phyloP scores from a whole-genome alignment of 1,284 basidiomycete species.

The Pseudozyma sp. region DNA sequence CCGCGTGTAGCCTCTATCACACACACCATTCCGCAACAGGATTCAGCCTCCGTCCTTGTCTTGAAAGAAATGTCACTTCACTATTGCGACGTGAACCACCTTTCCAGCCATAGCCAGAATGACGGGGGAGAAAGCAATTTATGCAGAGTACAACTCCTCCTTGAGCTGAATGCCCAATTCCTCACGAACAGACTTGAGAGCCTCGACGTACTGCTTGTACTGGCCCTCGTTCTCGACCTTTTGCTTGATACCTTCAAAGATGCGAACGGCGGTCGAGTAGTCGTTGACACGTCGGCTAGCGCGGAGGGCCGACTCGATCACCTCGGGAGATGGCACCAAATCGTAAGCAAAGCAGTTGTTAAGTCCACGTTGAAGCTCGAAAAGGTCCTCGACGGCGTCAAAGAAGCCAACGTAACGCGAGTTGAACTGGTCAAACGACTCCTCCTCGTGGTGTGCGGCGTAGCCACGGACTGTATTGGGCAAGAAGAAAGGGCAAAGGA shows the following conservation, averaged over 20 bases:
- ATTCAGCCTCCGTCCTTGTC: no score
- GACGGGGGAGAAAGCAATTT: slow-evolving; percentile 2
- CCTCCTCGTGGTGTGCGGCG: slow-evolving; percentile 74
- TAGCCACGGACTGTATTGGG: slow-evolving; percentile 46
- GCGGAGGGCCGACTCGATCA: slow-evolving; percentile 89
- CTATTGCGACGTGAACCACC: no score
- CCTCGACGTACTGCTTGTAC: slow-evolving; percentile 68
- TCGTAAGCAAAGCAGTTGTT: slow-evolving; percentile 99
- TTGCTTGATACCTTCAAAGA: slow-evolving; percentile 76
- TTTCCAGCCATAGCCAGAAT: no score
- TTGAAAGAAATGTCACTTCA: no score
- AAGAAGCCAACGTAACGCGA: slow-evolving; percentile 94
- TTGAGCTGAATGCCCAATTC: slow-evolving; percentile 65
- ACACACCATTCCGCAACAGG: no score
- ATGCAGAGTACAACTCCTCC: slow-evolving; percentile 64
- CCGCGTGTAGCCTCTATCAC: no score
- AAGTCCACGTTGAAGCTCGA: slow-evolving; percentile 85
- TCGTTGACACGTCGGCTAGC: slow-evolving; percentile 93
- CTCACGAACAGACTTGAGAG: slow-evolving; percentile 62
- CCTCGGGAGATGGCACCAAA: slow-evolving; percentile 88
- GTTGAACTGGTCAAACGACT: slow-evolving; percentile 94
- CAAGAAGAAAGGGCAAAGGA: not conserved
- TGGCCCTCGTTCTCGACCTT: slow-evolving; percentile 68
- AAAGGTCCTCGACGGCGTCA: slow-evolving; percentile 89
- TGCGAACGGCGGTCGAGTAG: slow-evolving; percentile 93